phyloP scores from a whole-genome alignment of 352 stramenopile genomes.

The Peronospora destructor region DNA sequence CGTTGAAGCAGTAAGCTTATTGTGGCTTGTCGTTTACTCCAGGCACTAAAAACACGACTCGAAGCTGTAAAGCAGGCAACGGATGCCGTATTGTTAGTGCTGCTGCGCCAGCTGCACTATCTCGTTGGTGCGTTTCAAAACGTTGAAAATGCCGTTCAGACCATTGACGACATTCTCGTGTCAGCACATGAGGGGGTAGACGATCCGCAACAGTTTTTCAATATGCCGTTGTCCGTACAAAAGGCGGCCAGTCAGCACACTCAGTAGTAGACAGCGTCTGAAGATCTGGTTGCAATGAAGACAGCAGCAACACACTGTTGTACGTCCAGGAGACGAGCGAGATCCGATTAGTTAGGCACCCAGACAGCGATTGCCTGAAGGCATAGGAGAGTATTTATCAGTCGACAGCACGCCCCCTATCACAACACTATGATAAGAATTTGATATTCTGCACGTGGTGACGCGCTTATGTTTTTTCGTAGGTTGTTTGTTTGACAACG shows the following conservation, averaged over 20 bases:
- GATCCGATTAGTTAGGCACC: slow-evolving; percentile 12
- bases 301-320: slow-evolving; percentile 5
- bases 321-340: slow-evolving; percentile 5
- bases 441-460: slow-evolving; percentile 1
- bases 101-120: slow-evolving; percentile 70
- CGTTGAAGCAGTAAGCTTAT: slow-evolving; percentile 1
- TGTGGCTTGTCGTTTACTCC: slow-evolving; percentile 7
- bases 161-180: slow-evolving; percentile 52
- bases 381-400: slow-evolving; percentile 43
- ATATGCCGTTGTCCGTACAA: slow-evolving; percentile 11
- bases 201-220: slow-evolving; percentile 22
- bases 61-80: slow-evolving; percentile 34
- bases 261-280: slow-evolving; percentile 25
- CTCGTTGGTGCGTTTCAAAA: slow-evolving; percentile 67
- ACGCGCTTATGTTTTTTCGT: neutral
- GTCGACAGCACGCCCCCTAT: slow-evolving; percentile 13
- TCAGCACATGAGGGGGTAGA: slow-evolving; percentile 33
- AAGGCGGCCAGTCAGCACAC: slow-evolving; percentile 20
- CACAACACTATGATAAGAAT: slow-evolving; percentile 10
- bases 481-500: neutral
- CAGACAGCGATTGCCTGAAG: slow-evolving; percentile 13
- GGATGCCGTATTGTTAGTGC: slow-evolving; percentile 38
- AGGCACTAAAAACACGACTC: slow-evolving; percentile 44
- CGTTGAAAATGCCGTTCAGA: slow-evolving; percentile 49
- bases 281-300: neutral